These are phyloP conservation scores for Phaeosphaeria sp. DNA, from an alignment of 2,329 filamentous ascomycete genomes.

Conservation along the genomic window DNA sequence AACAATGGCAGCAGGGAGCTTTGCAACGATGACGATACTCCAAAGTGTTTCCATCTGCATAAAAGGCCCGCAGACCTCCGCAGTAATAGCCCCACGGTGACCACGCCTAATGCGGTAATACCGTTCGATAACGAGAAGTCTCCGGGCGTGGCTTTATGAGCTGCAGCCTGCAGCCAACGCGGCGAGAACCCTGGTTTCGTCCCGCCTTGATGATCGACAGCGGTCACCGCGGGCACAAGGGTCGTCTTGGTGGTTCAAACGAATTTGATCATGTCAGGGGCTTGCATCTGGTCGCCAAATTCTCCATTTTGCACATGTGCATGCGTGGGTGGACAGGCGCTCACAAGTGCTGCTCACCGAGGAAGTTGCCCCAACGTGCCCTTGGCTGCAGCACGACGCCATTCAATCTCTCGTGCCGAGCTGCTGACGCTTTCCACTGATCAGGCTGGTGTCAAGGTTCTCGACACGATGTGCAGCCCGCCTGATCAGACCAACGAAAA, in stretches of 20 bases:
- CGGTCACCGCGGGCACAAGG: slow-evolving; percentile 40
- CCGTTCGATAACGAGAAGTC: slow-evolving; percentile 48
- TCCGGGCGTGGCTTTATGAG: slow-evolving; percentile 41
- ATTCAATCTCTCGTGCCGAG: slow-evolving; percentile 8
- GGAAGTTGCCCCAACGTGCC: slow-evolving; percentile 15
- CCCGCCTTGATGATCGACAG: slow-evolving; percentile 47
- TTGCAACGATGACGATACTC: slow-evolving; percentile 20
- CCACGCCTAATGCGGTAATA: slow-evolving; percentile 39
- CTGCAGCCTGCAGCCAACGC: slow-evolving; percentile 47
- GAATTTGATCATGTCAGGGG: slow-evolving; percentile 44
- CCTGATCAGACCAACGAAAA: background rate
- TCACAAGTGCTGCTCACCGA: background rate
- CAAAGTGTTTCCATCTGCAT: slow-evolving; percentile 12
- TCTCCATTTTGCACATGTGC: slow-evolving; percentile 23
- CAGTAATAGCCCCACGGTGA: slow-evolving; percentile 35
- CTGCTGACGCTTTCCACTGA: slow-evolving; percentile 33
- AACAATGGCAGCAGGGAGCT: slow-evolving; percentile 14
- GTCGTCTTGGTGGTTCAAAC: slow-evolving; percentile 34
- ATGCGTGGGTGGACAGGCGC: slow-evolving; percentile 37
- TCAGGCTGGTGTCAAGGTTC: background rate
- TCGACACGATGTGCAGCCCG: background rate
- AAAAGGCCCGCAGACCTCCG: slow-evolving; percentile 19
- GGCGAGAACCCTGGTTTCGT: slow-evolving; percentile 43
- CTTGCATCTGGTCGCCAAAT: slow-evolving; percentile 38
- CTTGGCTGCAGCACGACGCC: slow-evolving; percentile 31